A percentile compares a stretch with the other conserved stretches of the same genome.
Evolutionary conservation across 495 filamentous ascomycete genomes (phyloP).

Genomic region (Aspergillus funiculosus): DNA sequence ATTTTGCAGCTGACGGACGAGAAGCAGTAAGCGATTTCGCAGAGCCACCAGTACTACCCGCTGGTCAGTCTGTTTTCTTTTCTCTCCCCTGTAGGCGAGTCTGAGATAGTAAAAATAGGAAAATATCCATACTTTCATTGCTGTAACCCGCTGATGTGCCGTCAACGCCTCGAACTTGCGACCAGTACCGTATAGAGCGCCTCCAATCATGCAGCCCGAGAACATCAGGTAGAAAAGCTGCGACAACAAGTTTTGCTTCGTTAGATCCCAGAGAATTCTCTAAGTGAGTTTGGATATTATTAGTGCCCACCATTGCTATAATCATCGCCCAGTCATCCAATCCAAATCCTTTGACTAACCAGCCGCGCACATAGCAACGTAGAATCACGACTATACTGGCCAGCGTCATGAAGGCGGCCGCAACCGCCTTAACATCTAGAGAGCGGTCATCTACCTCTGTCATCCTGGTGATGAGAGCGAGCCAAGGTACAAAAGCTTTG

Average conservation of each 20-base stretch:
- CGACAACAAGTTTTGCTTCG: background rate
- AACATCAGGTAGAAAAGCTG: constrained; percentile 28
- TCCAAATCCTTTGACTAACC: constrained; percentile 38
- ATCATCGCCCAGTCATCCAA: constrained; percentile 42
- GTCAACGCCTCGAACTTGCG: constrained; percentile 23
- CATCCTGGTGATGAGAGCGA: constrained; percentile 11
- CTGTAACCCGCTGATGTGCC: constrained; percentile 26
- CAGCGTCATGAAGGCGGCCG: constrained; percentile 36
- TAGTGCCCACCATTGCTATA: constrained; percentile 28
- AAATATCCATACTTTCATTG: constrained; percentile 32
- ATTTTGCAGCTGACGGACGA: constrained; percentile 38
- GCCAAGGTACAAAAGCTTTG: background rate
- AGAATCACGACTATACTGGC: constrained; percentile 33
- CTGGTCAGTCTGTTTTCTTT: background rate
- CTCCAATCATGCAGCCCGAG: constrained; percentile 37
- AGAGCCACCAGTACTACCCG: constrained; percentile 38
- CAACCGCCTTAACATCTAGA: constrained; percentile 29
- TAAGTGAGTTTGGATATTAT: background rate
- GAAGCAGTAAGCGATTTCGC: constrained; percentile 41
- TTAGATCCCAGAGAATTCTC: background rate
- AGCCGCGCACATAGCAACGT: constrained; percentile 40
- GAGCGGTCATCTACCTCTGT: constrained; percentile 23
- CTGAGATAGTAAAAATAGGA: background rate
- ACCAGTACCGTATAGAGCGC: constrained; percentile 34
- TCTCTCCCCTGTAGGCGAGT: background rate